Evolutionary conservation across 2,329 filamentous ascomycete genomes (phyloP).

Genomic region (Verticillium tricorpus): DNA sequence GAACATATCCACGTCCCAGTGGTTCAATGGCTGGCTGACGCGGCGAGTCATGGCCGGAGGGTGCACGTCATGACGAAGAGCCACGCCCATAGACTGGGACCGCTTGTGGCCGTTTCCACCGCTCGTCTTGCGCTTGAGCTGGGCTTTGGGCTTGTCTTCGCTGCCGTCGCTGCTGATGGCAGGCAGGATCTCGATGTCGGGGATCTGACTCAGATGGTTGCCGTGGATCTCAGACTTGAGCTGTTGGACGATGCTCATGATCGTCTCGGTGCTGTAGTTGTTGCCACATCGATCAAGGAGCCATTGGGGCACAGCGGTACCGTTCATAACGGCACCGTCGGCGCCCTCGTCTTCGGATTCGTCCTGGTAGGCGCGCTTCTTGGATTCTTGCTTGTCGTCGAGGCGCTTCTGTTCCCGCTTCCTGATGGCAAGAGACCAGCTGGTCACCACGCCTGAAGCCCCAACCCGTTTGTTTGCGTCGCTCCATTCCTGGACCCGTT

Average conservation of each 20-base stretch:
- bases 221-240: constrained; percentile 40
- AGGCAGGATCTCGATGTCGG: constrained; percentile 56
- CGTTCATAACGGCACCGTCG: constrained; percentile 25
- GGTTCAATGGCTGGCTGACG: constrained; percentile 19
- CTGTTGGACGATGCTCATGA: constrained; percentile 41
- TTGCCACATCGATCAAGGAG: constrained; percentile 39
- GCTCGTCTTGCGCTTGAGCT: constrained; percentile 20
- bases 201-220: constrained; percentile 40
- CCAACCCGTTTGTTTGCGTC: constrained; percentile 36
- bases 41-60: constrained; percentile 19
- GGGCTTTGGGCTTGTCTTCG: constrained; percentile 20
- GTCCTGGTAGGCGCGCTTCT: constrained; percentile 22
- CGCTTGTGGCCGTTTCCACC: constrained; percentile 21
- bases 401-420: constrained; percentile 61
- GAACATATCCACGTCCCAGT: constrained; percentile 12
- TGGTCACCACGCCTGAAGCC: constrained; percentile 40
- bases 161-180: constrained; percentile 38
- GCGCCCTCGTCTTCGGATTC: constrained; percentile 25
- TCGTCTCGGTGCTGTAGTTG: constrained; percentile 42
- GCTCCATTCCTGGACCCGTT: constrained; percentile 60
- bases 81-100: constrained; percentile 28
- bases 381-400: constrained; percentile 31
- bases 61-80: constrained; percentile 12
- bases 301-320: constrained; percentile 44
- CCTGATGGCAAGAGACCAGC: constrained; percentile 59